Conservation (phyloP, 2,329 filamentous ascomycete species). For the Zalaria sp. region DNA sequence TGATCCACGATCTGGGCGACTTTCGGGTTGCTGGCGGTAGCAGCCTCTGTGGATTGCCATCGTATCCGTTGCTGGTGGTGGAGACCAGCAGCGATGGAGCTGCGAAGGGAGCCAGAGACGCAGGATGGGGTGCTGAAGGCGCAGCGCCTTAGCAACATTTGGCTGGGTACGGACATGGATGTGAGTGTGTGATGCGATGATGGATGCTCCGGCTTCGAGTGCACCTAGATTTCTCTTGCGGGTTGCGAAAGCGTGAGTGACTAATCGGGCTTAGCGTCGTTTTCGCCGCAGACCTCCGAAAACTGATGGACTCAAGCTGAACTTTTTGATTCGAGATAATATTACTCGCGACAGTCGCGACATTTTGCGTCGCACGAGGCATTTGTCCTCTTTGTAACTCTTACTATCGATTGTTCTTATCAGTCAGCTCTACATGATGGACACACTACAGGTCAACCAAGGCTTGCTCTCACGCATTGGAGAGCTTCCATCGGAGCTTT, state of each 20-base stretch:
- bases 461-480: conserved; percentile 22
- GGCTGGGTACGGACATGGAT: conserved; percentile 30
- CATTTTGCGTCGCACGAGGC: no score
- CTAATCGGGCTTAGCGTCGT: no score
- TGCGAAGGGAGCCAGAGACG: conserved; percentile 1
- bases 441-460: conserved; percentile 5
- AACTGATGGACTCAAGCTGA: not conserved
- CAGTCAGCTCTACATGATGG: conserved; percentile 4
- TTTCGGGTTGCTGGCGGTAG: conserved; percentile 58
- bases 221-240: no score
- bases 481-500: conserved; percentile 55
- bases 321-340: not conserved
- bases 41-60: conserved; percentile 74
- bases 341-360: no score
- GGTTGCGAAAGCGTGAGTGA: no score
- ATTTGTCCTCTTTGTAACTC: no score
- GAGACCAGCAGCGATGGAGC: conserved; percentile 2
- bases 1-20: conserved; percentile 92
- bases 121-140: conserved; percentile 19
- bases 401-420: no score
- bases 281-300: not conserved
- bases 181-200: not conserved
- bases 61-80: conserved; percentile 25
- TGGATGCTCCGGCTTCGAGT: no score
- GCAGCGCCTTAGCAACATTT: conserved; percentile 29